Conservation (phyloP, 2,329 filamentous ascomycete species). For the Curvularia sp. region DNA sequence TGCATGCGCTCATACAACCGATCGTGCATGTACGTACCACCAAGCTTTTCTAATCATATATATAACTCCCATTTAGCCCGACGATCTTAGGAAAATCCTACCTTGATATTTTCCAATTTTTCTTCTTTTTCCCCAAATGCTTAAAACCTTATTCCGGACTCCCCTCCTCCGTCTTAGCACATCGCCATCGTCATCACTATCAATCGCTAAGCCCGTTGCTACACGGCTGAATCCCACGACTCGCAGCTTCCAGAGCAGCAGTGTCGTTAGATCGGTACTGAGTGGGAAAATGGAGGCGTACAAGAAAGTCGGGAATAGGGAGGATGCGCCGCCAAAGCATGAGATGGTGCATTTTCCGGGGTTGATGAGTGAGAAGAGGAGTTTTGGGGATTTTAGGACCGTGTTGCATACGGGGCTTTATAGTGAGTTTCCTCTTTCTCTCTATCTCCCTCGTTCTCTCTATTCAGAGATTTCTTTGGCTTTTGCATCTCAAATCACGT, state of each 20-base stretch:
- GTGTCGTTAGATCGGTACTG: background rate
- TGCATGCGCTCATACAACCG: background rate
- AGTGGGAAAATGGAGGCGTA: conserved; percentile 30
- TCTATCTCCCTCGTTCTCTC: background rate
- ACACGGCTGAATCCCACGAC: background rate
- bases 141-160: conserved; percentile 32
- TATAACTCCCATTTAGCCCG: background rate
- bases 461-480: too few relatives aligned
- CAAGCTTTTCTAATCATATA: background rate
- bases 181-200: conserved; percentile 9
- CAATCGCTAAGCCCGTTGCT: background rate
- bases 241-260: background rate
- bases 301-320: conserved; percentile 39
- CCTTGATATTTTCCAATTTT: background rate
- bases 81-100: background rate
- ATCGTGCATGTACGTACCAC: background rate
- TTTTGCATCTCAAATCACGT: too few relatives aligned
- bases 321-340: conserved; percentile 41
- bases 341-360: conserved; percentile 69
- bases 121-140: conserved; percentile 24
- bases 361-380: conserved; percentile 62
- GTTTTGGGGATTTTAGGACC: conserved; percentile 66
- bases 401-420: conserved; percentile 70
- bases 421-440: conserved; percentile 11
- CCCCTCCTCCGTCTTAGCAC: conserved; percentile 9